phyloP scores from a whole-genome alignment of 345 rosid genomes.

The Hypericum androsaemum region DNA sequence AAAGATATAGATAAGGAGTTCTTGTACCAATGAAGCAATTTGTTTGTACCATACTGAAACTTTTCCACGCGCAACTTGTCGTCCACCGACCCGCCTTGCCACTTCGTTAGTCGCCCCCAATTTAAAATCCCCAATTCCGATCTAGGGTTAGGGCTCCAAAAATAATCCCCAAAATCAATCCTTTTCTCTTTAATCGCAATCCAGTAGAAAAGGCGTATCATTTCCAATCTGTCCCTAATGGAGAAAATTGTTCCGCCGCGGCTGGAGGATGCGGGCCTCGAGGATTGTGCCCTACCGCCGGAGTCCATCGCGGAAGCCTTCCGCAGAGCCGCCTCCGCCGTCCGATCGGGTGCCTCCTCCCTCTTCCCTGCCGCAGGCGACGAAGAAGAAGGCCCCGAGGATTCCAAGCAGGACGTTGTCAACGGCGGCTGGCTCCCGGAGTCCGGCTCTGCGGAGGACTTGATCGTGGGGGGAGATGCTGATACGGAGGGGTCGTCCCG shows the following conservation, averaged over 20 bases:
- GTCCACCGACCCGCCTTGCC: too few species aligned
- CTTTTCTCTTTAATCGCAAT: too few species aligned
- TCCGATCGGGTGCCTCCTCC: constrained; percentile 42
- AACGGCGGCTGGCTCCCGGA: neutral
- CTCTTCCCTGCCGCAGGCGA: constrained; percentile 14
- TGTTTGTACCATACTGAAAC: too few species aligned
- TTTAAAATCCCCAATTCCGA: too few species aligned
- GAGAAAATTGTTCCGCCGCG: constrained; percentile 47
- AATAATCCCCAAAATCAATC: too few species aligned
- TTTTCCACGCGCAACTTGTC: too few species aligned
- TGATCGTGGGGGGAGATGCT: constrained; percentile 13
- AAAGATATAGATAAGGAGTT: too few species aligned
- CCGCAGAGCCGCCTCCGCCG: constrained; percentile 51
- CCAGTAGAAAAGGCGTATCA: too few species aligned
- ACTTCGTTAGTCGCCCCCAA: too few species aligned
- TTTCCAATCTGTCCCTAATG: constrained; percentile 10
- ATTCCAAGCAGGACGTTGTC: neutral
- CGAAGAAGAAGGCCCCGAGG: neutral
- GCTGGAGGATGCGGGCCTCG: constrained; percentile 61
- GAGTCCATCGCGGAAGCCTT: constrained; percentile 62
- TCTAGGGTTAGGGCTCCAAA: too few species aligned
- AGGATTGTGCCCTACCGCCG: constrained; percentile 59
- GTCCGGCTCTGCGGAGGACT: constrained; percentile 15
- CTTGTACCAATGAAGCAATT: too few species aligned
- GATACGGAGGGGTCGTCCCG: constrained; percentile 6